Percentiles rank a stretch among this genome's conserved stretches.
Evolutionary conservation across 2,329 filamentous ascomycete genomes (phyloP).

Genomic region (Botryotinia narcissicola): DNA sequence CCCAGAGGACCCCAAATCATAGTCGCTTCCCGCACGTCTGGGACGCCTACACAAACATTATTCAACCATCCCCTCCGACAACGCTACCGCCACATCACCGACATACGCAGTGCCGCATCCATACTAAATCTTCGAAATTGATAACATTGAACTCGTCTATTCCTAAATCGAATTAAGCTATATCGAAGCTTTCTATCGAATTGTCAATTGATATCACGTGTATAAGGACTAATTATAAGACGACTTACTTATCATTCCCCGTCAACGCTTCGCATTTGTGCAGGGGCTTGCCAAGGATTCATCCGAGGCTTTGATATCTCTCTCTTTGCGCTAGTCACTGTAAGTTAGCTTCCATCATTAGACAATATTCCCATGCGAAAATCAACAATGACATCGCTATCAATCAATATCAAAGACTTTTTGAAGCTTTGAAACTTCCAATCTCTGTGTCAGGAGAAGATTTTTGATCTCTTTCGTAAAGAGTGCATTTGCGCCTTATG

Average conservation of each 20-base stretch:
- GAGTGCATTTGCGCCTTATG: constrained; percentile 12
- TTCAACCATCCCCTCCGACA: constrained; percentile 16
- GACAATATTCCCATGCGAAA: constrained; percentile 3
- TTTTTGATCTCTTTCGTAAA: background rate
- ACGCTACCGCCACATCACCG: constrained; percentile 1
- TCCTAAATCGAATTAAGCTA: background rate
- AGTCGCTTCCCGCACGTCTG: constrained; percentile 30
- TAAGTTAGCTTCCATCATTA: constrained; percentile 29
- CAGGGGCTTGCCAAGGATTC: constrained; percentile 26
- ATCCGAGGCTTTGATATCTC: constrained; percentile 23
- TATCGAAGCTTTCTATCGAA: background rate
- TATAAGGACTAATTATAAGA: background rate
- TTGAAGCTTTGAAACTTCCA: background rate
- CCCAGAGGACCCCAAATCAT: constrained; percentile 25
- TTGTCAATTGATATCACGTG: constrained; percentile 8
- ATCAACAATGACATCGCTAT: constrained; percentile 6
- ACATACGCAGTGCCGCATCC: background rate
- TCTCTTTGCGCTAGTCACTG: constrained; percentile 28
- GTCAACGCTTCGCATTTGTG: background rate
- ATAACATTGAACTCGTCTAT: background rate
- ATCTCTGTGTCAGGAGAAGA: background rate
- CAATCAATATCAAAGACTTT: constrained; percentile 8
- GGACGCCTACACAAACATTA: constrained; percentile 34
- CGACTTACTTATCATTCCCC: background rate
- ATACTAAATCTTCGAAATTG: background rate